Percentiles rank a stretch among this genome's conserved stretches.
Conservation (phyloP, 176 grass and related monocot species). For the Triticum monococcum region DNA sequence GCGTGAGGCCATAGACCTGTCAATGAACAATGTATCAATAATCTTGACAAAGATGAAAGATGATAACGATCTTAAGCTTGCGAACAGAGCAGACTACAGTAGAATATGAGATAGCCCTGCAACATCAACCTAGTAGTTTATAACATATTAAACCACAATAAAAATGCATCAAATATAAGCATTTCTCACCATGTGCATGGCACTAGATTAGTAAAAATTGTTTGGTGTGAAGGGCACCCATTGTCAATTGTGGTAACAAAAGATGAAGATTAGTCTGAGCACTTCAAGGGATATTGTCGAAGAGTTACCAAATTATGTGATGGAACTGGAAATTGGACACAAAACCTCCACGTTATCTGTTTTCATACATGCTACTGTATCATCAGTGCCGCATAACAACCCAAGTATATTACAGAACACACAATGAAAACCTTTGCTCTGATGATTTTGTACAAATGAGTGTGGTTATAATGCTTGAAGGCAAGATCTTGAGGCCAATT, state of each 20-base stretch:
- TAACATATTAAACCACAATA: not conserved
- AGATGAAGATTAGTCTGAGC: not conserved
- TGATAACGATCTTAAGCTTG: not conserved
- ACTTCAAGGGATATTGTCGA: not conserved
- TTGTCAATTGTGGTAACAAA: not conserved
- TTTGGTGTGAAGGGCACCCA: not conserved
- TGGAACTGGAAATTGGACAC: not conserved
- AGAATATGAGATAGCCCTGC: not conserved
- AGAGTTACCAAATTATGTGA: not conserved
- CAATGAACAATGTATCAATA: constrained; percentile 22
- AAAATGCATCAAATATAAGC: not conserved
- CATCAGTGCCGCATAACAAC: not conserved
- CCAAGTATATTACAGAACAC: not conserved
- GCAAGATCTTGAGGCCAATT: not conserved
- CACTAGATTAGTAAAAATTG: not conserved
- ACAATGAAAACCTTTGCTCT: not conserved
- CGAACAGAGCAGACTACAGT: not conserved
- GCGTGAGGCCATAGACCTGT: constrained; percentile 60
- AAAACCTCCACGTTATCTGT: not conserved
- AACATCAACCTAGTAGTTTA: not conserved
- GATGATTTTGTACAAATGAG: not conserved
- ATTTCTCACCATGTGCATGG: not conserved
- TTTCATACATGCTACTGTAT: not conserved
- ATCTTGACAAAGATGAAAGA: not conserved
- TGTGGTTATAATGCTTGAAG: not conserved